Evolutionary conservation across 2,329 filamentous ascomycete species (phyloP).

Genomic region (Penicillium sp.): DNA sequence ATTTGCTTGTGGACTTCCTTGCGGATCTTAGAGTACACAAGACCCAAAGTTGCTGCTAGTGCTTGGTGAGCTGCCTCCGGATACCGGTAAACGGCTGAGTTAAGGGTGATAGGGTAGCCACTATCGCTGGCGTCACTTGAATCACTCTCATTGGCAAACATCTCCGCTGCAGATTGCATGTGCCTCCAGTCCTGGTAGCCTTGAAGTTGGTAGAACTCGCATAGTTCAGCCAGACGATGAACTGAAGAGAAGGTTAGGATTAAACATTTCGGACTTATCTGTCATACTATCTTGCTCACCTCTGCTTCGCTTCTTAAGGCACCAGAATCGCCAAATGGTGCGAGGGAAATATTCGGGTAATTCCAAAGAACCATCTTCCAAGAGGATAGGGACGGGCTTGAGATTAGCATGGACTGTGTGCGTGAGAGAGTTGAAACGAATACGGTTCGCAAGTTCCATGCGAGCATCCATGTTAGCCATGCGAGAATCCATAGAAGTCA

Average conservation of each 20-base stretch:
- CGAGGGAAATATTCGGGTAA: slow-evolving; percentile 41
- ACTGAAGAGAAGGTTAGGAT: slow-evolving; percentile 23
- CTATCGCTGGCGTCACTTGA: slow-evolving; percentile 41
- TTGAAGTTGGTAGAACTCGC: slow-evolving; percentile 43
- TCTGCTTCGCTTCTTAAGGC: slow-evolving; percentile 42
- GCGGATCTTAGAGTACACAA: slow-evolving; percentile 45
- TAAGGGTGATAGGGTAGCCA: slow-evolving; percentile 35
- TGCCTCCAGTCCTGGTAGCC: slow-evolving; percentile 42
- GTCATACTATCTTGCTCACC: slow-evolving; percentile 29
- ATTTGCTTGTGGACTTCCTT: slow-evolving; percentile 44
- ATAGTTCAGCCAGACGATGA: slow-evolving; percentile 39
- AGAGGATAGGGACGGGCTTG: slow-evolving; percentile 36
- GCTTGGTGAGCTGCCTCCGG: slow-evolving; percentile 44
- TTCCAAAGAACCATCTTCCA: slow-evolving; percentile 35
- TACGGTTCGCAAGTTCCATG: slow-evolving; percentile 32
- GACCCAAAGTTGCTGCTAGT: slow-evolving; percentile 39
- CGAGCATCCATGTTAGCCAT: slow-evolving; percentile 1
- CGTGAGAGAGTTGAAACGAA: slow-evolving; percentile 43
- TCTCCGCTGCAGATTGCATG: slow-evolving; percentile 31
- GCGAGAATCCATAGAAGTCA: slow-evolving; percentile 28
- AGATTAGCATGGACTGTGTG: slow-evolving; percentile 40
- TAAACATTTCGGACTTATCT: slow-evolving; percentile 5
- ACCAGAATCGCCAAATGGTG: slow-evolving; percentile 45
- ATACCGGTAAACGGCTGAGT: slow-evolving; percentile 37
- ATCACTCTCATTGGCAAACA: slow-evolving; percentile 37